Evolutionary conservation across 2,329 filamentous ascomycete genomes (phyloP), one percentile per base, ranked within the genome.

Genomic region (Metarhizium album): DNA sequence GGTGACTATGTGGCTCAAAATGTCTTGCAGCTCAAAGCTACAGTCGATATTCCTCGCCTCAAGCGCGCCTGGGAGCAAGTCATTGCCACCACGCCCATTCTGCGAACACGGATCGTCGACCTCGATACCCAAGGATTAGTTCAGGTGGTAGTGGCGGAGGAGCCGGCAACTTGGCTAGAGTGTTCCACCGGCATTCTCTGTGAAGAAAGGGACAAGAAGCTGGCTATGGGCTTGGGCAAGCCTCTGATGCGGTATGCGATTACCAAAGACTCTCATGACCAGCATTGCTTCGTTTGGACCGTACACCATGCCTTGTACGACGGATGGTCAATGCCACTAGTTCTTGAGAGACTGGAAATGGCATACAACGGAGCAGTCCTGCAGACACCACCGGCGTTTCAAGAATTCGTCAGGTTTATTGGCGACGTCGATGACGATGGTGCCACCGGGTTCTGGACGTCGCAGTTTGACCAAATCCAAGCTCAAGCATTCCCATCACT

Each of bases 221-320:
- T 67, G 16, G 49, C 59, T 0, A 68, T 72, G 53, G 63, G 65
- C 8, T 60, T 73, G 1, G 71, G 71, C 8, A 67, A 59, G 37
- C 63, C 68, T 2, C 61, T 76, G 2, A 65, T 70, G 4, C 67
- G 71, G 11, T 72, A 69, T 49, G 68, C 65, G 4, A 59, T 74
- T 14, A 56, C 72, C 3, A 48, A 56, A 3, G 60, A 65, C 18
- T 54, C 38, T 60, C 58, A 43, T 52, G 8, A 13, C 60, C 69
- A 53, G 68, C 74, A 53, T 65, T 75, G 18, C 58, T 71, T 57
- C 71, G 69, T 43, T 11, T 43, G 52, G 48, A 51, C 45, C 1
- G 69, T 74, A 58, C 74, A 77, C 49, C 74, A 78, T 54, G 69
- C 69, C 13, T 58, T 76, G 0, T 78, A 77, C 50, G 75, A 78